phyloP scores from a whole-genome alignment of 2,329 filamentous ascomycete genomes.

The Fusarium sp. region DNA sequence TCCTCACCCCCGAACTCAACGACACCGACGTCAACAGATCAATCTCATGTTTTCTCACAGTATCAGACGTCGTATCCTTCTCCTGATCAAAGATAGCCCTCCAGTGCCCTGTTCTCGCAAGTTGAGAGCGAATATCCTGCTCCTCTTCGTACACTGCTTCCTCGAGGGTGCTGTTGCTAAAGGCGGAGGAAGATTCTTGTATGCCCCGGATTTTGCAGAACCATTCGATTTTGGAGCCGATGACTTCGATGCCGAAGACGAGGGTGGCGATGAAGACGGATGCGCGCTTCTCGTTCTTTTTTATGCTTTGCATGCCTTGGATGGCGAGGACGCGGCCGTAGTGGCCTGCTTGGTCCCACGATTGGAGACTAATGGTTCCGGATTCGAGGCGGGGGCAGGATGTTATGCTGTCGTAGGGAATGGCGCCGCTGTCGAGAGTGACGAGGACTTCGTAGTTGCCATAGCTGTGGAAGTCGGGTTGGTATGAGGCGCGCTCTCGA shows the following conservation, averaged over 20 bases:
- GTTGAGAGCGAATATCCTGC: not conserved
- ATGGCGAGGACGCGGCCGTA: conserved; percentile 12
- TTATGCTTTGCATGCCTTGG: conserved; percentile 20
- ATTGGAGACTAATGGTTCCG: not conserved
- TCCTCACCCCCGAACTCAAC: conserved; percentile 11
- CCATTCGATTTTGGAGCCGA: conserved; percentile 8
- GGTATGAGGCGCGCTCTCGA: not conserved
- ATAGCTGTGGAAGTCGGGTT: conserved; percentile 6
- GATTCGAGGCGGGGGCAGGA: not conserved
- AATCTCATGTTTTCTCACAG: conserved; percentile 6
- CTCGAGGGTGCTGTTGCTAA: not conserved
- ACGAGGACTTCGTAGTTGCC: conserved; percentile 5
- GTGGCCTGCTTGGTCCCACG: conserved; percentile 7
- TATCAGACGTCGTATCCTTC: not conserved
- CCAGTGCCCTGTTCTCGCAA: not conserved
- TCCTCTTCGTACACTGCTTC: conserved; percentile 9
- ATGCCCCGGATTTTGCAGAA: conserved; percentile 11
- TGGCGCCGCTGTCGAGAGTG: conserved; percentile 3
- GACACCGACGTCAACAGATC: conserved; percentile 11
- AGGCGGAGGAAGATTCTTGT: not conserved
- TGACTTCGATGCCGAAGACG: conserved; percentile 1
- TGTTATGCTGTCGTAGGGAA: conserved; percentile 14
- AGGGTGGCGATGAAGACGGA: conserved; percentile 18
- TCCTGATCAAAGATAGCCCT: conserved; percentile 11
- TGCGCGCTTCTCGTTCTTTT: conserved; percentile 17